Evolutionary conservation across 495 filamentous ascomycete genomes (phyloP).

Genomic region (Aspergillus heteromorphus): DNA sequence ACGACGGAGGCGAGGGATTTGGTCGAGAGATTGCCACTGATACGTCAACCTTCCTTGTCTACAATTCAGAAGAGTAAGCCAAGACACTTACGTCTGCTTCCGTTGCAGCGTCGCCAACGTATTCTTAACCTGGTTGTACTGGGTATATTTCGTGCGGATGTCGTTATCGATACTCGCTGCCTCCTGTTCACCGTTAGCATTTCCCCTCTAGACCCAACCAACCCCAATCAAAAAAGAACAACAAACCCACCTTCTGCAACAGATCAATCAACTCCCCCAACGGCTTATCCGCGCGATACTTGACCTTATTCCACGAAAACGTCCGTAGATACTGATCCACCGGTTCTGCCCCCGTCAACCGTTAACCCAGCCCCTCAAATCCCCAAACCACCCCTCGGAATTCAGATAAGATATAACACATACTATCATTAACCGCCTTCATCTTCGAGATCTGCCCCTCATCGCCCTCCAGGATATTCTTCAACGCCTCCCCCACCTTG

Average conservation of each 20-base stretch:
- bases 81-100: slow-evolving; percentile 65
- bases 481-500: slow-evolving; percentile 84
- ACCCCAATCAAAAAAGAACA: background rate
- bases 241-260: slow-evolving; percentile 65
- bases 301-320: slow-evolving; percentile 94
- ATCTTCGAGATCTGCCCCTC: slow-evolving; percentile 76
- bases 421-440: slow-evolving; percentile 96
- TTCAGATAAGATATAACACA: slow-evolving; percentile 21
- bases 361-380: slow-evolving; percentile 6
- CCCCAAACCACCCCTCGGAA: background rate
- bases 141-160: slow-evolving; percentile 84
- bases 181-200: slow-evolving; percentile 50
- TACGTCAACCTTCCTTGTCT: slow-evolving; percentile 12
- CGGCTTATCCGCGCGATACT: slow-evolving; percentile 88
- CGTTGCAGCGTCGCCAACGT: slow-evolving; percentile 73
- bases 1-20: slow-evolving; percentile 88
- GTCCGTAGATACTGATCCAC: slow-evolving; percentile 85
- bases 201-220: background rate
- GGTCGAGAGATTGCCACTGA: slow-evolving; percentile 86
- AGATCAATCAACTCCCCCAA: slow-evolving; percentile 78
- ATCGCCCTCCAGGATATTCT: slow-evolving; percentile 72
- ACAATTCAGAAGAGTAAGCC: background rate
- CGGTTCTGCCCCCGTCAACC: slow-evolving; percentile 55
- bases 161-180: slow-evolving; percentile 85
- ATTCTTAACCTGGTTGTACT: slow-evolving; percentile 87